phyloP scores from a whole-genome alignment of 2,329 filamentous ascomycete species.

The Sphaerostilbella broomeana region DNA sequence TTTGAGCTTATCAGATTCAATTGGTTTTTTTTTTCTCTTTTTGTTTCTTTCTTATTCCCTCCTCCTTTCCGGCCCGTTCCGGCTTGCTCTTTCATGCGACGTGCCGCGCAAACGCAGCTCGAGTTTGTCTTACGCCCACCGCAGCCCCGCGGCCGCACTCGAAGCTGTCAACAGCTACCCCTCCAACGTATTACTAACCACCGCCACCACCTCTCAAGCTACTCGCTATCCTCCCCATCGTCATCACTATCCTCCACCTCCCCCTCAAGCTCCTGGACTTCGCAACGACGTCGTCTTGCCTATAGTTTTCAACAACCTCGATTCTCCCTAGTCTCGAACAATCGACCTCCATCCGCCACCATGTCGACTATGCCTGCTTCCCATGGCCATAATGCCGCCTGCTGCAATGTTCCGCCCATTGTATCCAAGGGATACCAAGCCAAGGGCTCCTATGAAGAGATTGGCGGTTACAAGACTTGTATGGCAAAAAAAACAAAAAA shows the following conservation, averaged over 20 bases:
- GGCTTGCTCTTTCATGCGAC: conserved; percentile 4
- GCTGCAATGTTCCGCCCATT: conserved; percentile 54
- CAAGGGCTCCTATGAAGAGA: conserved; percentile 50
- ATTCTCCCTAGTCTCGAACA: neutral
- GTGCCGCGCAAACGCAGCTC: conserved; percentile 1
- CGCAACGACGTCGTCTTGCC: no score
- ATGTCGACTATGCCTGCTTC: conserved; percentile 47
- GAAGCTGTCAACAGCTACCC: neutral
- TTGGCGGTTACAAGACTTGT: conserved; percentile 51
- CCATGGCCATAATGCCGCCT: conserved; percentile 49
- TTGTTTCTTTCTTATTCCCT: neutral
- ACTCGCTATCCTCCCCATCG: neutral
- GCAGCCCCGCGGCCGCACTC: neutral
- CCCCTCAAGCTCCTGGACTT: neutral
- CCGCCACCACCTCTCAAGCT: neutral
- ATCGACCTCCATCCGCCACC: conserved; percentile 13
- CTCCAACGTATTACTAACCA: conserved; percentile 1
- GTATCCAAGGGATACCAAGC: conserved; percentile 47
- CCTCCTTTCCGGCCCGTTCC: neutral
- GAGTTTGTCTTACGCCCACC: conserved; percentile 3
- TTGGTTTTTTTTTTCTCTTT: neutral
- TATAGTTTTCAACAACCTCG: conserved; percentile 1
- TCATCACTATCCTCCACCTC: neutral
- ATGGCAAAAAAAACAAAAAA: no score
- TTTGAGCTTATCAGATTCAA: neutral